Base-by-base conservation (phyloP, 208 protist species). In the Leishmania martiniquensis region DNA sequence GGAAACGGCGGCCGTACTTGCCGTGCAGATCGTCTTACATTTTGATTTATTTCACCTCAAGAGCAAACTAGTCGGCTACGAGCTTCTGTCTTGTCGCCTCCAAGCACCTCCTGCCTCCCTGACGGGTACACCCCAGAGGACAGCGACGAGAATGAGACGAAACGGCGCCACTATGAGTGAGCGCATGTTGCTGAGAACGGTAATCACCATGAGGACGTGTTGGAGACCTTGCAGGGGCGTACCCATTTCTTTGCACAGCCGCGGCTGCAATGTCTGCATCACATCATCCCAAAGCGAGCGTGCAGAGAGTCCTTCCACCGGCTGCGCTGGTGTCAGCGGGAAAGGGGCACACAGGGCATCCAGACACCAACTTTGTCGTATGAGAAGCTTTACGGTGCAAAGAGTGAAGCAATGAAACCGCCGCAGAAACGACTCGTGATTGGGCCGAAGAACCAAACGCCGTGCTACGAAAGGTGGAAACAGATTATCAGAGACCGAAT, bases 1-100 rank as follows among this genome's bases (percentile, higher is more conserved):
- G 85, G 25, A 83, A 76, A 17, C 85, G 79, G 52, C 91, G 84
- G 15, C 91, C 91, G 78, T 93, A 93, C 32, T 82, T 60, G 79
- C 93, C 91, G 68, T 86, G 91, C 5, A 95, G 4, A 60, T 69
- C 79, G 15, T 89, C 91, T 89, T 89, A 95, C 74, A 83, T 80
- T 54, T n/a, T n/a, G n/a, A n/a, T n/a, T n/a, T n/a, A n/a, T n/a
- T n/a, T n/a, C n/a, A n/a, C n/a, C n/a, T n/a, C n/a, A n/a, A n/a
- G n/a, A 2, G 49, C 57, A 1, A 96, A 84, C 71, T 94, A 90
- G 1, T 87, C 92, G 47, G 93, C 52, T 80, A 92, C 90, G 73
- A 93, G 93, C 0, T 85, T 47, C 25, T 84, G 82, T 32, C 91
- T 52, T 4, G 93, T 69, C 45, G 87, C 32, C 39, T 88, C 92